Evolutionary conservation across 163 green algal species (phyloP).

Genomic region (Chloromonas sp.): DNA sequence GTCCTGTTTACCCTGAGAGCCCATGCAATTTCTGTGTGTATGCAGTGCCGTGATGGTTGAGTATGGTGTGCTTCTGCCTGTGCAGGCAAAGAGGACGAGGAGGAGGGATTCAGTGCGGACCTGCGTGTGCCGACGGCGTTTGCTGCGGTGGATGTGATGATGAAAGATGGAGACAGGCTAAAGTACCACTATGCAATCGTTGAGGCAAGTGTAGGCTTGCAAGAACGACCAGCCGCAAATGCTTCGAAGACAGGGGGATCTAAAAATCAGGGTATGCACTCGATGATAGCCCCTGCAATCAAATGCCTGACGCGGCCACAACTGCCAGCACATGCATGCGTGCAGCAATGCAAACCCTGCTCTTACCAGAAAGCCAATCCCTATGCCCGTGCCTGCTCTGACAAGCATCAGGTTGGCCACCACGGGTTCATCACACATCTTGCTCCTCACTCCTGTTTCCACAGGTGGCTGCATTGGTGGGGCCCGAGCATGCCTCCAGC

Average conservation of each 20-base stretch:
- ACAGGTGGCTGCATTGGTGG: neutral
- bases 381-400: neutral
- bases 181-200: conserved; percentile 51
- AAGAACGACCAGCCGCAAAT: neutral
- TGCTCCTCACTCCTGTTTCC: neutral
- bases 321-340: too few species aligned
- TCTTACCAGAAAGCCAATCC: neutral
- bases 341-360: too few species aligned
- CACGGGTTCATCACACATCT: neutral
- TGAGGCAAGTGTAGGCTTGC: conserved; percentile 24
- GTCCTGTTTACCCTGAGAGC: too few species aligned
- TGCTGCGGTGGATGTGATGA: conserved; percentile 46
- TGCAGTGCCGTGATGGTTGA: too few species aligned
- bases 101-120: conserved; percentile 21
- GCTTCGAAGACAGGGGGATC: too few species aligned
- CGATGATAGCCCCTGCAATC: too few species aligned
- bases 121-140: conserved; percentile 36
- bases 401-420: neutral
- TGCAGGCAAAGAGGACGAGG: neutral
- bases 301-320: too few species aligned
- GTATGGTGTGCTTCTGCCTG: too few species aligned
- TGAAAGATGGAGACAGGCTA: conserved; percentile 13
- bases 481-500: neutral
- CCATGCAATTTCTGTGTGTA: too few species aligned
- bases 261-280: too few species aligned